Evolutionary conservation across 106 monocot species (phyloP).

Genomic region (Dendrobium nobile): DNA sequence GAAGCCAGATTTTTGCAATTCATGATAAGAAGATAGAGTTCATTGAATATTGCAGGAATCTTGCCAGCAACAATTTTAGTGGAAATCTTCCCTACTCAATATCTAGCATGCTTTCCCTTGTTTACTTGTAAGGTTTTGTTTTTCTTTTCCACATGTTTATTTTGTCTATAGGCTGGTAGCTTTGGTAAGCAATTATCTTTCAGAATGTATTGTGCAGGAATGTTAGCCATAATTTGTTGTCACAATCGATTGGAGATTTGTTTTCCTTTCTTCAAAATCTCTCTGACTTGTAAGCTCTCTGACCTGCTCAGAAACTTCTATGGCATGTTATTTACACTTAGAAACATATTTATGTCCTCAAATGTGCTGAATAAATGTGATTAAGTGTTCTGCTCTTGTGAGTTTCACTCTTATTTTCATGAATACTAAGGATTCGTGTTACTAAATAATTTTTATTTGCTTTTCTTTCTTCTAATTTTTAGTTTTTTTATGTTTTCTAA

Average conservation of each 20-base stretch:
- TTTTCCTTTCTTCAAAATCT: slow-evolving; percentile 54
- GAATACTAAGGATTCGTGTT: background rate
- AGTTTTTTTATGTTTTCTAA: background rate
- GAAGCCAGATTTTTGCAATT: background rate
- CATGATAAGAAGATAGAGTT: background rate
- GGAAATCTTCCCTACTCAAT: slow-evolving; percentile 83
- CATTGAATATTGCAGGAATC: slow-evolving; percentile 51
- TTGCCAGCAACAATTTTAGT: slow-evolving; percentile 59
- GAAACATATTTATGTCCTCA: background rate
- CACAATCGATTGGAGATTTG: slow-evolving; percentile 57
- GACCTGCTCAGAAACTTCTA: background rate
- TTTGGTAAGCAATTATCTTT: slow-evolving; percentile 6
- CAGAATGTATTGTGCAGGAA: slow-evolving; percentile 39
- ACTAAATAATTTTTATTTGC: background rate
- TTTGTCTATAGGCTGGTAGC: background rate
- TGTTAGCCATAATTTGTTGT: slow-evolving; percentile 66
- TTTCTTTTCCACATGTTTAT: background rate
- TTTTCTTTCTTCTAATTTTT: background rate
- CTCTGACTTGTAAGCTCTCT: slow-evolving; percentile 63
- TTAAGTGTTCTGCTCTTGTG: background rate
- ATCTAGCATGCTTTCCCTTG: slow-evolving; percentile 59
- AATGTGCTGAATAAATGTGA: background rate
- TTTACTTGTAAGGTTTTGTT: slow-evolving; percentile 55
- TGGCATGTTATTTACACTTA: background rate
- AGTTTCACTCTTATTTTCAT: background rate